Base-by-base conservation (phyloP, 768 basidiomycete species). In the Russula ochroleuca region DNA sequence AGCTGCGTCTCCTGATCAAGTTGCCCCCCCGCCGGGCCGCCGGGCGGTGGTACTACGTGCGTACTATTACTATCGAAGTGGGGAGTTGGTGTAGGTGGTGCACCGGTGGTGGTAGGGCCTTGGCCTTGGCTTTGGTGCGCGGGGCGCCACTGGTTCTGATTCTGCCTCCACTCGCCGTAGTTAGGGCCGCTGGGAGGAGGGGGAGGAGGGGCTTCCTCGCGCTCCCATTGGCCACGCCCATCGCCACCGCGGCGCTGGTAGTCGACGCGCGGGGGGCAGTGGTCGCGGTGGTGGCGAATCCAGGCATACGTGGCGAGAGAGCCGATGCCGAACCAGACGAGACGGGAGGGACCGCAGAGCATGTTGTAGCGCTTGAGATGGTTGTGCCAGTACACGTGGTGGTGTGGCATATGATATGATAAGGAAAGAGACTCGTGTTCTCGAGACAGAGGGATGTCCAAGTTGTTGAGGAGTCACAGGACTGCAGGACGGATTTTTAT, bases 261-360 rank as follows among this genome's bases (percentile, higher is more conserved):
- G 78, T 19, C 8, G 38, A 19, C 19, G 21, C 17, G 17, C 41
- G 15, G 23, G 67, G 15, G 23, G 67, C 77, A 77, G 71, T 77
- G 78, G 72, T 78, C 2, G 10, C n/a, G 28, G 49, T 72, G 72
- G n/a, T 38, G 45, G 78, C 78, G 56, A 74, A 73, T 59, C 73
- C 74, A 81, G 66, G 73, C 75, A 25, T 72, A 70, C 0, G 76
- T 75, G 31, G 66, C 69, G 3, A 74, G 75, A 7, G 83, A 86
- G 63, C 88, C 88, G 67, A 88, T 21, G 68, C 79, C 10, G 77
- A 90, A 87, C 88, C 88, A 90, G 71, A 89, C 35, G 59, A 87
- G 47, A 66, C 88, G 85, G 49, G 82, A 82, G n/a, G 83, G 81
- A 7, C 79, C 70, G 59, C 0, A 61, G 41, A 65, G 37, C 49